Base-by-base conservation (phyloP, 495 filamentous ascomycete species). In the Cairneyella variabilis region DNA sequence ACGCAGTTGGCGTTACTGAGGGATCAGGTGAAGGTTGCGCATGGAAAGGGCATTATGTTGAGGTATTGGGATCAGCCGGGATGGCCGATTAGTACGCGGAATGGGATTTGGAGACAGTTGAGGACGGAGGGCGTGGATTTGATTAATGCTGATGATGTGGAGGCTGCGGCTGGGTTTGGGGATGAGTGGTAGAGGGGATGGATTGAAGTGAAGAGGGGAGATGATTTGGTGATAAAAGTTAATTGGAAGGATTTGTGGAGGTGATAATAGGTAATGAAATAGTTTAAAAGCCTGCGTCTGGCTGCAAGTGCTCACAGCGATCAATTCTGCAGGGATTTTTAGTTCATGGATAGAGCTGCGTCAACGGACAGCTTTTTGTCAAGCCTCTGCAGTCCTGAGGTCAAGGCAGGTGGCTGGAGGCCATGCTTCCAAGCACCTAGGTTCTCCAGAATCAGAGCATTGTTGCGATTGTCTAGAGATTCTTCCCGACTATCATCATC, bases 141-240 rank as follows among this genome's bases (percentile, higher is more conserved):
- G 40, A 67, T 93, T 40, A 92, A 90, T 68, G 88, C 81, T 0
- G 89, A 93, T 71, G 86, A 92, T 66, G 60, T 93, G 22, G 54
- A 53, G 23, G 73, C 51, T 14, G 69, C 60, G 9, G 71, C 71
- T 3, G 65, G 65, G 21, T 73, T 66, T 56, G 50, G 60, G 2
- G 59, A 58, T 41, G 48, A 20, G 18, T 49, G 53, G 45, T 49
- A 37, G 28, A 32, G 28, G 36, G 28, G 40, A 43, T 43, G 11
- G 7, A 8, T 6, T 5, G 18, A 8, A 41, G 6, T 9, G 38
- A 16, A 41, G 38, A 6, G 38, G 14, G 14, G 28, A 32, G 14
- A 14, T 32, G 14, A 32, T 32, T 6, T 7, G 7, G 6, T 32
- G 14, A 32, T 32, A 14, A 7, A 32, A 7, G 28, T 6, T 32